Percentiles rank a stretch among this genome's conserved stretches.
phyloP scores from a whole-genome alignment of 1,284 basidiomycete species.

The Fereydounia khargensis region DNA sequence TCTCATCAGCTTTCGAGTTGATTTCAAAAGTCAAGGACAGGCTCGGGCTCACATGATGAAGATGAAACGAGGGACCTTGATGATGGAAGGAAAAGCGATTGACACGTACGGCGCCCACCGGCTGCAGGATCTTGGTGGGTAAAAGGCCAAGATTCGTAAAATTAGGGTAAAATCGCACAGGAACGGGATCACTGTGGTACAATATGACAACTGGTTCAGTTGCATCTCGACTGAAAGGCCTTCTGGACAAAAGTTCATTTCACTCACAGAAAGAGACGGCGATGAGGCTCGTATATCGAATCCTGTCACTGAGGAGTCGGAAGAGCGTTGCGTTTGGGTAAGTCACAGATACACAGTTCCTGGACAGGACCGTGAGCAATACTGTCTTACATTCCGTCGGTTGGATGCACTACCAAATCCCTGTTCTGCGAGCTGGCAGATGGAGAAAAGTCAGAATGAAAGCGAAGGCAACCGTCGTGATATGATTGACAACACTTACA shows the following conservation, averaged over 20 bases:
- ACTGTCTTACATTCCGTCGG: neutral
- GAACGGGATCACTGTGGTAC: conserved; percentile 9
- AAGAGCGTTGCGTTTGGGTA: too few relatives aligned
- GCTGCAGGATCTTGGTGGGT: conserved; percentile 3
- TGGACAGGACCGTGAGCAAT: neutral
- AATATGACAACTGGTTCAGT: too few relatives aligned
- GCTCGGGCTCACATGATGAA: conserved; percentile 3
- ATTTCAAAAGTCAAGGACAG: too few relatives aligned
- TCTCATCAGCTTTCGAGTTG: too few relatives aligned
- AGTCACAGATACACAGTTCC: neutral
- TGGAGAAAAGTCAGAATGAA: neutral
- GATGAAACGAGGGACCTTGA: conserved; percentile 61
- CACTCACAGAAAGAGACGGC: conserved; percentile 10
- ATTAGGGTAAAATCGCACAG: conserved; percentile 14
- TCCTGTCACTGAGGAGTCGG: neutral
- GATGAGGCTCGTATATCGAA: conserved; percentile 6
- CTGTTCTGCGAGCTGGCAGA: conserved; percentile 5
- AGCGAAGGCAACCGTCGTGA: neutral
- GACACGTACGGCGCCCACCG: conserved; percentile 7
- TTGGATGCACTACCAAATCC: conserved; percentile 8
- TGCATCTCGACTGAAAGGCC: neutral
- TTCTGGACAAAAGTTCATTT: neutral
- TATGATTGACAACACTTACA: neutral
- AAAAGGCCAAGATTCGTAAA: conserved; percentile 16
- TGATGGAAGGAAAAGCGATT: conserved; percentile 9